Evolutionary conservation across 768 basidiomycete genomes (phyloP).

Genomic region (Kwoniella newhampshirensis): DNA sequence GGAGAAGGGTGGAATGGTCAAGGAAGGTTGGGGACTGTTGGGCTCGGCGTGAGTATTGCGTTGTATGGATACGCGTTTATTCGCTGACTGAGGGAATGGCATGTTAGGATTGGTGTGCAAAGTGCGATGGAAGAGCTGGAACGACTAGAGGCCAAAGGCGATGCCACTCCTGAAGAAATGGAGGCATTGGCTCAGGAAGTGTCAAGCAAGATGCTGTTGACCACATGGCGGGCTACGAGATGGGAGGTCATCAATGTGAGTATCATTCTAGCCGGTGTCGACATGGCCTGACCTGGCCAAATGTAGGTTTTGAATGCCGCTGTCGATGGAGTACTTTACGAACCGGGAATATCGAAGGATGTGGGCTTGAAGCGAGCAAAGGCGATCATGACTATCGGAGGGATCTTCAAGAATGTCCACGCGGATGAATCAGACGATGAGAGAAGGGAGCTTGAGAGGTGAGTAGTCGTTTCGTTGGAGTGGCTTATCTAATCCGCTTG

Average conservation of each 20-base stretch:
- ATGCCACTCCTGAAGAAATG: constrained; percentile 78
- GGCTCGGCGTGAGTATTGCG: constrained; percentile 83
- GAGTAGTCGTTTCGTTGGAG: constrained; percentile 43
- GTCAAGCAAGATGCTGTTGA: constrained; percentile 92
- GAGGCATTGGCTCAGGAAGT: constrained; percentile 86
- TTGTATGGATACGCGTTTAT: too few relatives aligned
- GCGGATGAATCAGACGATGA: constrained; percentile 94
- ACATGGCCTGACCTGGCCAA: background rate
- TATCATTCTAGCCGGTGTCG: constrained; percentile 26
- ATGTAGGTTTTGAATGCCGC: constrained; percentile 57
- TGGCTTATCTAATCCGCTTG: background rate
- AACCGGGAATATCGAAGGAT: constrained; percentile 68
- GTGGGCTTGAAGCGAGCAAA: constrained; percentile 80
- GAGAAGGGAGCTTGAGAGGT: constrained; percentile 90
- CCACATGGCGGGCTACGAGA: constrained; percentile 95
- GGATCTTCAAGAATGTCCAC: constrained; percentile 77
- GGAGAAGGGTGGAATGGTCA: constrained; percentile 87
- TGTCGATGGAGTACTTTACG: constrained; percentile 80
- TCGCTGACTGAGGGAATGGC: too few relatives aligned
- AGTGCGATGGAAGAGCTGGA: constrained; percentile 89
- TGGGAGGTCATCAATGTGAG: constrained; percentile 92
- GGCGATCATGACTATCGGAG: constrained; percentile 83
- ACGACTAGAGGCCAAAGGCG: constrained; percentile 82
- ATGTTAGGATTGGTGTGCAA: constrained; percentile 74
- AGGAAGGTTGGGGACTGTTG: constrained; percentile 95